Evolutionary conservation across 1,139 yeast species (phyloP), one percentile per base, ranked within the genome.

Genomic region (Candida tunisiensis): DNA sequence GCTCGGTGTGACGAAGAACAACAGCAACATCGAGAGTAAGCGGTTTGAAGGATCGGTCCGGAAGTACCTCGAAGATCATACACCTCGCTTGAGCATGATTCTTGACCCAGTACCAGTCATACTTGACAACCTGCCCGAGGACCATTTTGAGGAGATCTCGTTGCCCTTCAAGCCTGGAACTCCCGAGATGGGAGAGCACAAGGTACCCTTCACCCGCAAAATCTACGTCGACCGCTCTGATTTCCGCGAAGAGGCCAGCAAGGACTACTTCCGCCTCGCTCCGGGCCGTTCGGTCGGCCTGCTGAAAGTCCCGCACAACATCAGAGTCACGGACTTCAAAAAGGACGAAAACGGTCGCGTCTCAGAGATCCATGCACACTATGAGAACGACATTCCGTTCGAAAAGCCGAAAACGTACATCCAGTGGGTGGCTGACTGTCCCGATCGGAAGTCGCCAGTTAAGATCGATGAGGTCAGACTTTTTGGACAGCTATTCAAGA

Each of bases 31-130:
- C 49, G 95, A 88, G 60, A 77, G 69, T 15, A 68, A 70, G 8
- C 67, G 98, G 51, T 83, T 91, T 47, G 99, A 91, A 48, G 70
- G 75, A 46, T 74, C 95, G 2, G 72, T 91, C 33, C 72, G 99
- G 53, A 65, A 70, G 38, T 88, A 71, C 51, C 65, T 91, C 45
- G 98, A 91, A 56, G 75, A 74, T 40, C 70, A 85, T 14, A 85
- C 93, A 8, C 96, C 99, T 34, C 73, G 99, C 51, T 63, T 91
- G 43, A 85, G 88, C 94, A 73, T 91, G 70, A 64, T 91, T 29
- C 67, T 78, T 39, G 82, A 82, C 42, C 98, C 99, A 13, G 56
- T 91, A 31, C 75, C 72, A 44, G 74, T 88, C 35, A 71, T 77
- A 31, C 57, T 91, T 34, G 95, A 80, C 35, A 88, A 88, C 48